Evolutionary conservation across 2,329 filamentous ascomycete species (phyloP).

Genomic region (Metarhizium anisopliae): DNA sequence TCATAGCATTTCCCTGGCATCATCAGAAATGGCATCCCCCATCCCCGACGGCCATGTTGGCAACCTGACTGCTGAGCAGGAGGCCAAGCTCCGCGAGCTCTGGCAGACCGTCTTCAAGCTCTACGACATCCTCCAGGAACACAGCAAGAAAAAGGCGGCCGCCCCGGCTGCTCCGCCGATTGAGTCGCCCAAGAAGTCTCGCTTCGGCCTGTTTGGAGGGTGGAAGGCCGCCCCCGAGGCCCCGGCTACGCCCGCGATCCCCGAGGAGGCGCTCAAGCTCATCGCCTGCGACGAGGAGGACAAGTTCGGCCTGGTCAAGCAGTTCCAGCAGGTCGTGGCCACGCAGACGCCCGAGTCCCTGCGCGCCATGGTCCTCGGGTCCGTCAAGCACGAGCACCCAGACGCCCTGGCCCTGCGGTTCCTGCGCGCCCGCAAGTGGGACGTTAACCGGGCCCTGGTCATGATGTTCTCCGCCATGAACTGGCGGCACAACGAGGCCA

Average conservation of each 20-base stretch:
- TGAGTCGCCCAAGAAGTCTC: constrained; percentile 6
- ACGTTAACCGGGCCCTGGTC: constrained; percentile 27
- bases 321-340: constrained; percentile 5
- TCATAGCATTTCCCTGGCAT: too few species aligned
- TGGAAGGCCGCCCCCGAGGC: not conserved
- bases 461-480: constrained; percentile 29
- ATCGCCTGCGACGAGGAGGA: constrained; percentile 4
- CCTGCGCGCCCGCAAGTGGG: constrained; percentile 30
- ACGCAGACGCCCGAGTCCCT: constrained; percentile 2
- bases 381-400: constrained; percentile 21
- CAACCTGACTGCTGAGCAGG: constrained; percentile 15
- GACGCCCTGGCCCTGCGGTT: constrained; percentile 31
- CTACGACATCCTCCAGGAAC: constrained; percentile 9
- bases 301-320: constrained; percentile 6
- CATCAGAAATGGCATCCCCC: not conserved
- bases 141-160: not conserved
- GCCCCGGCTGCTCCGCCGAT: not conserved
- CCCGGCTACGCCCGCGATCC: not conserved
- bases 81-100: constrained; percentile 15
- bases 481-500: constrained; percentile 24
- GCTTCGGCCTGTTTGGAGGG: constrained; percentile 5
- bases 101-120: constrained; percentile 15
- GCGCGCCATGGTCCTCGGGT: constrained; percentile 11
- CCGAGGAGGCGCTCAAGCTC: constrained; percentile 6
- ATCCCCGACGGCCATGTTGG: constrained; percentile 10